phyloP scores from a whole-genome alignment of 176 grass and related monocot genomes.

The Leersia perrieri region DNA sequence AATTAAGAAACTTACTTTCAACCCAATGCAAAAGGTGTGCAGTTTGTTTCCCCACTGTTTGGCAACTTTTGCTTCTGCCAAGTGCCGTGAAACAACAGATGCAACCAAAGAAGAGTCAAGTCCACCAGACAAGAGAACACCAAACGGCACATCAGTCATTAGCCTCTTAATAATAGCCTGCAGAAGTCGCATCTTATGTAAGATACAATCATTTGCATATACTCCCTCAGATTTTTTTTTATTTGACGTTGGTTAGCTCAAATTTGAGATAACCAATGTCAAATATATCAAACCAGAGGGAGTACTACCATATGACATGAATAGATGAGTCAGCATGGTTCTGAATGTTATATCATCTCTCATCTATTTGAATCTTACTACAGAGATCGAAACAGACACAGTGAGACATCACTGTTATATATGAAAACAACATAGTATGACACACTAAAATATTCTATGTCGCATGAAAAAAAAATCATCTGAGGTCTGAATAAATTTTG shows the following conservation, averaged over 20 bases:
- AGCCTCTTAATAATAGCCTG: conserved; percentile 92
- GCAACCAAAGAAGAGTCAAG: conserved; percentile 98
- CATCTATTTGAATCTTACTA: conserved; percentile 3
- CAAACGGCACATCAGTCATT: conserved; percentile 99
- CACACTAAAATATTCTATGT: background rate
- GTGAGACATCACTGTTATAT: background rate
- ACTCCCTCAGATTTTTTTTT: too few relatives aligned
- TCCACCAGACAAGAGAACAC: conserved; percentile 95
- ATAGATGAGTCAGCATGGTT: background rate
- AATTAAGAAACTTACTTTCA: conserved; percentile 66
- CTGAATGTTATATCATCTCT: background rate
- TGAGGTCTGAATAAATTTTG: background rate
- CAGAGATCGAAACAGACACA: background rate
- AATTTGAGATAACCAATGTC: too few relatives aligned
- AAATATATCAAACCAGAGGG: too few relatives aligned
- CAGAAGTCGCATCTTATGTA: conserved; percentile 2
- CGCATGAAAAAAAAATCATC: background rate
- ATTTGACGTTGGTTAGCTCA: too few relatives aligned
- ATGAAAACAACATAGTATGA: background rate
- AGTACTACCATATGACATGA: background rate
- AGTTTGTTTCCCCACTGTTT: conserved; percentile 90
- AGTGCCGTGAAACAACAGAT: conserved; percentile 72
- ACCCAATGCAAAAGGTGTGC: conserved; percentile 91
- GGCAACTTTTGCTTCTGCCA: conserved; percentile 65
- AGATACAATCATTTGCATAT: background rate